Evolutionary conservation across 768 basidiomycete genomes (phyloP).

Genomic region (Macrolepiota albuminosa): DNA sequence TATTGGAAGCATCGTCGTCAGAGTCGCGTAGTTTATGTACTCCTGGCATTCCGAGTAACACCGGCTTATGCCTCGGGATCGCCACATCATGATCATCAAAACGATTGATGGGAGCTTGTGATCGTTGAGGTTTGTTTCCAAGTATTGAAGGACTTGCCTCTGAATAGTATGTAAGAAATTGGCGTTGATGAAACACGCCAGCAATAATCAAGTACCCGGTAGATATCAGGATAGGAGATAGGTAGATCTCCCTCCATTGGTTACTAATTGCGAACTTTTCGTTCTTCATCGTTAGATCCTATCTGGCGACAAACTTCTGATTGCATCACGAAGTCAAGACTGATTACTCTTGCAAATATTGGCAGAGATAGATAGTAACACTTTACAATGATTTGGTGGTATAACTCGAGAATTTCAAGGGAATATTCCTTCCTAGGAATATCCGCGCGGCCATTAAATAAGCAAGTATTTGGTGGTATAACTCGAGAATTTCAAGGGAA

Average conservation of each 20-base stretch:
- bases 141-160: background rate
- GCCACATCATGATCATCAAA: slow-evolving; percentile 4
- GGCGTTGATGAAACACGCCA: too few relatives aligned
- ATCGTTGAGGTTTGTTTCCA: slow-evolving; percentile 13
- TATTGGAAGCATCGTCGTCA: slow-evolving; percentile 22
- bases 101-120: slow-evolving; percentile 5
- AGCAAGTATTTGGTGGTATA: slow-evolving; percentile 1
- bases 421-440: slow-evolving; percentile 2
- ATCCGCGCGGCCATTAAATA: background rate
- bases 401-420: background rate
- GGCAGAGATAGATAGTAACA: background rate
- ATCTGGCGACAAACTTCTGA: too few relatives aligned
- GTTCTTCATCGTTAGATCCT: too few relatives aligned
- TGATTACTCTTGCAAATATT: background rate
- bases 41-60: slow-evolving; percentile 7
- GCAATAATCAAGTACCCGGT: too few relatives aligned
- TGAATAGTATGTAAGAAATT: too few relatives aligned
- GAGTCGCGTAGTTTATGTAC: slow-evolving; percentile 28
- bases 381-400: background rate
- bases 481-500: background rate
- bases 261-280: too few relatives aligned
- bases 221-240: too few relatives aligned
- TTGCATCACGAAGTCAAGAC: too few relatives aligned
- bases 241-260: too few relatives aligned
- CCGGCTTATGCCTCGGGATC: slow-evolving; percentile 8